Conservation (phyloP, 1,139 yeast species). For the Zhuliangozyma parablackwelliae region DNA sequence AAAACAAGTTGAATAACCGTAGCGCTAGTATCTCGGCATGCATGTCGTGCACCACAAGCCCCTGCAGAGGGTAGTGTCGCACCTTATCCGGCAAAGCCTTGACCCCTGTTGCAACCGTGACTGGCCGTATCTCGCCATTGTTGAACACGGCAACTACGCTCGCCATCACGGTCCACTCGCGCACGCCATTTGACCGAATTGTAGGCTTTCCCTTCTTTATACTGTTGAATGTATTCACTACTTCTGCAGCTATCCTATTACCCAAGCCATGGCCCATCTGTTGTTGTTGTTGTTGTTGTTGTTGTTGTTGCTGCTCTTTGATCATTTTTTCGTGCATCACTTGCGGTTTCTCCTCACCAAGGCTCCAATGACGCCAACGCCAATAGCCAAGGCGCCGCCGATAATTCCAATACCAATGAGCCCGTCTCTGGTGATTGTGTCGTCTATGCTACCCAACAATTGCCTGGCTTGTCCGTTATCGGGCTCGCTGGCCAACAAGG, state of each 20-base stretch:
- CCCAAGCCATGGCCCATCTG: slow-evolving; percentile 9
- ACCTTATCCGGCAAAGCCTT: slow-evolving; percentile 62
- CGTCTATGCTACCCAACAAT: slow-evolving; percentile 74
- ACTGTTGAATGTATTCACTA: slow-evolving; percentile 16
- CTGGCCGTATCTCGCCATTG: slow-evolving; percentile 22
- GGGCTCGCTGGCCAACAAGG: slow-evolving; percentile 74
- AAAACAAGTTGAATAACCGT: slow-evolving; percentile 57
- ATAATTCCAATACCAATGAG: slow-evolving; percentile 82
- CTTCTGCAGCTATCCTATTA: slow-evolving; percentile 12
- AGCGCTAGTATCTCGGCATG: slow-evolving; percentile 84
- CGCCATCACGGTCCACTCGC: slow-evolving; percentile 84
- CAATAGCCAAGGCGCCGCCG: slow-evolving; percentile 80
- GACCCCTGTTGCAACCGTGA: slow-evolving; percentile 75
- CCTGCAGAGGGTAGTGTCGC: slow-evolving; percentile 38
- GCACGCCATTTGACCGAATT: slow-evolving; percentile 53
- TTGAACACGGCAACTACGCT: slow-evolving; percentile 53
- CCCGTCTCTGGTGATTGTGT: slow-evolving; percentile 81
- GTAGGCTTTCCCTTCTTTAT: slow-evolving; percentile 52
- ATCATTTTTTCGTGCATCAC: background rate
- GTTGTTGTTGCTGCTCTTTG: background rate
- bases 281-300: background rate
- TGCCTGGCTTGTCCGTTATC: slow-evolving; percentile 72
- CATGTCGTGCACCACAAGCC: slow-evolving; percentile 71
- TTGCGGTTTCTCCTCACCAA: slow-evolving; percentile 40
- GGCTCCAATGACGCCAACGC: slow-evolving; percentile 66